phyloP scores from a whole-genome alignment of 208 protist species.

The Leishmania tropica region DNA sequence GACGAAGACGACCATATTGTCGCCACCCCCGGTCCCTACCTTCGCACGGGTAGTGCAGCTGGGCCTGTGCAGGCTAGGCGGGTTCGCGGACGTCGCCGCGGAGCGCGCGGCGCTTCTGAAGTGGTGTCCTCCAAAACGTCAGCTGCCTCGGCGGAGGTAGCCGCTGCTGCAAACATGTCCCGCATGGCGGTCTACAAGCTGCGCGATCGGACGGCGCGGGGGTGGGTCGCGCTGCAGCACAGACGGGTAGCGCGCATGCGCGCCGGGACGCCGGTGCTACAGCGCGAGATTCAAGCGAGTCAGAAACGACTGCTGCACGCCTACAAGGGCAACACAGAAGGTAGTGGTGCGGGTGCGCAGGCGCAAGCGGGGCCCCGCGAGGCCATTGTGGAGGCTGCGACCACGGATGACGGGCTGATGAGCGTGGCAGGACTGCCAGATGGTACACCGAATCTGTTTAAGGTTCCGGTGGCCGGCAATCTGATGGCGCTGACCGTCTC shows the following conservation, averaged over 20 bases:
- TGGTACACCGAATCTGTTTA: not conserved
- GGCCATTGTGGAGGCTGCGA: not conserved
- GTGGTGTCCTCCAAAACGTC: no score
- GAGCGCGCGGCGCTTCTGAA: not conserved
- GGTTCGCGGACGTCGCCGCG: not conserved
- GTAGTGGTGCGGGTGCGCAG: not conserved
- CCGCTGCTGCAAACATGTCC: conserved; percentile 4
- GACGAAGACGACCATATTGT: not conserved
- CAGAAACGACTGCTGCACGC: conserved; percentile 23
- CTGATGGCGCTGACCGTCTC: conserved; percentile 8
- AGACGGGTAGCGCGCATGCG: conserved; percentile 28
- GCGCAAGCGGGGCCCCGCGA: not conserved
- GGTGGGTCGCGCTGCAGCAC: conserved; percentile 39
- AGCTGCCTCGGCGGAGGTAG: not conserved
- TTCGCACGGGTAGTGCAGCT: not conserved
- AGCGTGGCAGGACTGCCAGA: not conserved
- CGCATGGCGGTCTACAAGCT: conserved; percentile 23
- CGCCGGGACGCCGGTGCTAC: conserved; percentile 20
- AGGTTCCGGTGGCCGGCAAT: not conserved
- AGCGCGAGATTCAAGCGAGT: conserved; percentile 35
- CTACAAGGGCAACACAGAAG: not conserved
- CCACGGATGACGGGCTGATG: not conserved
- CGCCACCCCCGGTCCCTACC: not conserved
- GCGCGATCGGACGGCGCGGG: conserved; percentile 31
- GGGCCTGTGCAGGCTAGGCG: not conserved